Evolutionary conservation across 768 basidiomycete species (phyloP), one percentile per base, ranked within the genome.

Genomic region (Tephrocybe rancida): DNA sequence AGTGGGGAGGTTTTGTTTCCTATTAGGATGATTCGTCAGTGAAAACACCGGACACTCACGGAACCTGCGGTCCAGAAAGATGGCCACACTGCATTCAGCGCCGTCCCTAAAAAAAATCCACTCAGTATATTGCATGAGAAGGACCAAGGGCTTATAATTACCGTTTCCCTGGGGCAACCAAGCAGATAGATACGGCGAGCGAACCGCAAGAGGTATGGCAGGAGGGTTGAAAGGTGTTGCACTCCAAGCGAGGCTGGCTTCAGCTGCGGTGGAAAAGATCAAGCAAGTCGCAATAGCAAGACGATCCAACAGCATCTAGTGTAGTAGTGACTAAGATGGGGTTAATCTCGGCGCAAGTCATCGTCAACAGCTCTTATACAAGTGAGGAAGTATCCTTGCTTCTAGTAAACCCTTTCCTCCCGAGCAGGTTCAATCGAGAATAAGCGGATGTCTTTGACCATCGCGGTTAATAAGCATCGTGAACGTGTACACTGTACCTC

Each of bases 141-240:
- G 24, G 49, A 65, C 21, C 48, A 32, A n/a, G 22, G 16, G 57
- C 55, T n/a, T 51, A n/a, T n/a, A n/a, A n/a, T n/a, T n/a, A 63
- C 80, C 82, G 59, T 70, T 50, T 16, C 80, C 80, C 58, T 84
- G 85, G 0, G 80, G 72, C 13, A 88, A 76, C 86, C 85, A 88
- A 1, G 82, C 78, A 26, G 82, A 84, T 29, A 90, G 67, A 60
- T 87, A 88, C 1, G 85, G 86, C 1, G 82, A 72, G 32, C 83
- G 78, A 5, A 87, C 85, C 9, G 85, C 87, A 24, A 88, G 77
- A 18, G 87, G 86, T 37, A 85, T 73, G 8, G 84, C 75, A 3
- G 81, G 73, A 25, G 84, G 85, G 52, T 79, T 83, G 61, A 83
- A 81, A 6, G 82, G 81, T 4, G 74, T 73, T 1, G 77, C 67